Percentiles rank a stretch among this genome's conserved stretches.
phyloP scores from a whole-genome alignment of 1,139 yeast species.

The Lodderomyces theae region DNA sequence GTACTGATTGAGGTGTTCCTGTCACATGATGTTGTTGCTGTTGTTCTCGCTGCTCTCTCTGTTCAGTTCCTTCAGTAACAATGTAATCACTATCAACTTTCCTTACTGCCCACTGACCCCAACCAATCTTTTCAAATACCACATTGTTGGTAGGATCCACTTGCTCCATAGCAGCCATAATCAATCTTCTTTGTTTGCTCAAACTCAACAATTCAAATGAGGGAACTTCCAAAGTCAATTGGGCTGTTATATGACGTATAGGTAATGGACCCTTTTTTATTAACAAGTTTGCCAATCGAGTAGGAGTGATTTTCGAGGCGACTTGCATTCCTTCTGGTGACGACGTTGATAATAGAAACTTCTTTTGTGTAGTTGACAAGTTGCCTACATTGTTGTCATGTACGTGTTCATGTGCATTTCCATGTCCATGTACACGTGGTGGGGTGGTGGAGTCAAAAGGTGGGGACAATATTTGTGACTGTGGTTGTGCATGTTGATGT shows the following conservation, averaged over 20 bases:
- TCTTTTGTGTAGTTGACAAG: conserved; percentile 12
- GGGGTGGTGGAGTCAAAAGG: conserved; percentile 1
- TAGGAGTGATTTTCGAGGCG: conserved; percentile 82
- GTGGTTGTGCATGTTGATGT: conserved; percentile 4
- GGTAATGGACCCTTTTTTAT: conserved; percentile 83
- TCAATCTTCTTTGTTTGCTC: conserved; percentile 85
- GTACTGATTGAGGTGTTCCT: background rate
- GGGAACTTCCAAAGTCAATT: conserved; percentile 69
- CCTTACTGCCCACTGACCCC: conserved; percentile 97
- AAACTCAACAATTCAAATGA: conserved; percentile 78
- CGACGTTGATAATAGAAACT: conserved; percentile 60
- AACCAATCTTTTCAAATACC: conserved; percentile 88
- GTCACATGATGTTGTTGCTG: conserved; percentile 3
- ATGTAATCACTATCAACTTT: conserved; percentile 50
- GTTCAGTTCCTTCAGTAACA: conserved; percentile 43
- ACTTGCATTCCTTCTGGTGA: conserved; percentile 89
- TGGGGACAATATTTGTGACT: conserved; percentile 4
- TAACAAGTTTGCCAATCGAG: conserved; percentile 67
- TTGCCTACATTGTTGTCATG: background rate
- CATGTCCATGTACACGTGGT: no score
- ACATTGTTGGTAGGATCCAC: conserved; percentile 56
- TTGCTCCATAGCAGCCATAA: conserved; percentile 82
- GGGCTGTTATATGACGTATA: conserved; percentile 83
- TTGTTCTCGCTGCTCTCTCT: conserved; percentile 10
- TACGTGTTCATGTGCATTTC: no score